Evolutionary conservation across 2,329 filamentous ascomycete genomes (phyloP).

Genomic region (Aplosporella prunicola): DNA sequence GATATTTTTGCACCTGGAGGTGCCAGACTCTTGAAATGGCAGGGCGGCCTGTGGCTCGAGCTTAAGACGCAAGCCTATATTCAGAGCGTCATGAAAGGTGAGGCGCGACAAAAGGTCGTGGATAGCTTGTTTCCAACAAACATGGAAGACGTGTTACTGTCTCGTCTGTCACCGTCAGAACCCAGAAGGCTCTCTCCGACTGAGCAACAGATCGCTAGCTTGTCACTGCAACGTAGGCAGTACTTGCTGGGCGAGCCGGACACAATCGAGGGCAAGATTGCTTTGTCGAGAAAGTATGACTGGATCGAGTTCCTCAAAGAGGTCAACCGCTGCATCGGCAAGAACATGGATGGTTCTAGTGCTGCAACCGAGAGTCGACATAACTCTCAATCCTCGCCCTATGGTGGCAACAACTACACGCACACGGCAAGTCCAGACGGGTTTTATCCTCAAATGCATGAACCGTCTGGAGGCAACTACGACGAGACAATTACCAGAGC

Average conservation of each 20-base stretch:
- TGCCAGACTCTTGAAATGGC: slow-evolving; percentile 48
- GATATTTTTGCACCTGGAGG: slow-evolving; percentile 55
- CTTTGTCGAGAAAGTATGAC: slow-evolving; percentile 49
- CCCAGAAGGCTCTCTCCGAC: slow-evolving; percentile 44
- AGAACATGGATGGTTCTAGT: slow-evolving; percentile 46
- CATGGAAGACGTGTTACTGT: slow-evolving; percentile 44
- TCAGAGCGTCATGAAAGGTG: slow-evolving; percentile 34
- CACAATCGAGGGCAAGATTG: slow-evolving; percentile 33
- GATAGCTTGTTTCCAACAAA: slow-evolving; percentile 51
- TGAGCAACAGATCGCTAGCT: slow-evolving; percentile 46
- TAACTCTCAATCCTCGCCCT: slow-evolving; percentile 12
- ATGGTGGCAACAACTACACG: neutral
- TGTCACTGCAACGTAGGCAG: slow-evolving; percentile 35
- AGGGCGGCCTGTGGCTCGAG: slow-evolving; percentile 52
- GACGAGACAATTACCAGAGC: slow-evolving; percentile 15
- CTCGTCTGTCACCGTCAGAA: slow-evolving; percentile 47
- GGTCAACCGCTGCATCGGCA: slow-evolving; percentile 47
- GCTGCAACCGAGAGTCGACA: slow-evolving; percentile 27
- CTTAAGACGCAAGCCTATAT: slow-evolving; percentile 61
- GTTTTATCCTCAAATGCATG: slow-evolving; percentile 5
- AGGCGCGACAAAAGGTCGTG: slow-evolving; percentile 44
- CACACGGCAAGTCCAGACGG: slow-evolving; percentile 3
- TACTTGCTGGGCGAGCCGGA: slow-evolving; percentile 40
- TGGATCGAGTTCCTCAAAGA: slow-evolving; percentile 55
- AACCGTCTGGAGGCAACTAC: slow-evolving; percentile 5